Percentiles rank a stretch among this genome's conserved stretches.
Evolutionary conservation across 192 early-diverging fungal species (phyloP).

Genomic region (Funneliformis mosseae): DNA sequence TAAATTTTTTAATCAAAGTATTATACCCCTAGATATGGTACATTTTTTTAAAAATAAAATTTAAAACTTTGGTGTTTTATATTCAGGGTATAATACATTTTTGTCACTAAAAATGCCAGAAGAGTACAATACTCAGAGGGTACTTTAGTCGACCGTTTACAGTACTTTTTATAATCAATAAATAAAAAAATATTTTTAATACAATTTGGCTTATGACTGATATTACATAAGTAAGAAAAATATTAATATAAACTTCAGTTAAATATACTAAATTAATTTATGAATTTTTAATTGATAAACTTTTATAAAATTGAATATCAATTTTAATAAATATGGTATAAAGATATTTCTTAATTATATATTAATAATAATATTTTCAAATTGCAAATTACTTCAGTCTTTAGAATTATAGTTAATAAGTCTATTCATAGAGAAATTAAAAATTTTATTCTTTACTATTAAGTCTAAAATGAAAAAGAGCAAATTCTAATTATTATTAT

Average conservation of each 20-base stretch:
- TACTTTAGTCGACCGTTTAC: too few relatives aligned
- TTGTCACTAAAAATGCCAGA: too few relatives aligned
- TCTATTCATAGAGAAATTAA: neutral
- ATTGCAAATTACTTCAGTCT: neutral
- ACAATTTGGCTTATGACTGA: neutral
- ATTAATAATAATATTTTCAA: neutral
- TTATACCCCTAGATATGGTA: too few relatives aligned
- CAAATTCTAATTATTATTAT: neutral
- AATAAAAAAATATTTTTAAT: neutral
- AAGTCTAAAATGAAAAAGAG: neutral
- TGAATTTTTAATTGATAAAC: neutral
- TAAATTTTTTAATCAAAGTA: too few relatives aligned
- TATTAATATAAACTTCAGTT: neutral
- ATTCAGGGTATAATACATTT: too few relatives aligned
- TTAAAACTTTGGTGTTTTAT: too few relatives aligned
- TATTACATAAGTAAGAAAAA: neutral
- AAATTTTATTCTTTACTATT: neutral
- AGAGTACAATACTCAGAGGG: too few relatives aligned
- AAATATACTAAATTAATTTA: neutral
- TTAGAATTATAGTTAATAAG: neutral
- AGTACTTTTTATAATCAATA: conserved; percentile 7
- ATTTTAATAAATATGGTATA: neutral
- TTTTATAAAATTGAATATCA: neutral
- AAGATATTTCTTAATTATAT: conserved; percentile 11
- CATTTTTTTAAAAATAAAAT: too few relatives aligned